Percentiles rank a stretch among this genome's conserved stretches.
phyloP scores from a whole-genome alignment of 108 stramenopile species.

The Fragilariopsis cylindrus region DNA sequence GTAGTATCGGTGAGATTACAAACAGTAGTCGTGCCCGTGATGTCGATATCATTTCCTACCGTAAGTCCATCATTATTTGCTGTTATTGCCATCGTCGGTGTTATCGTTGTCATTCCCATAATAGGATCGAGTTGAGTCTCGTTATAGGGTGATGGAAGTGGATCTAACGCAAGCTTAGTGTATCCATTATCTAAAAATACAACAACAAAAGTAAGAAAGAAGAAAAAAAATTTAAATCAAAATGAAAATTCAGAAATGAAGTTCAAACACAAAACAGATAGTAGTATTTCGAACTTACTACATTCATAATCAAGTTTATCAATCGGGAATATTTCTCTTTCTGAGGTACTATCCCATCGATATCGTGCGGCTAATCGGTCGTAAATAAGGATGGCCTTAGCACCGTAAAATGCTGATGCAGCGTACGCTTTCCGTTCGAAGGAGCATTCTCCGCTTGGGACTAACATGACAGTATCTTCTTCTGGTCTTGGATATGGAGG shows the following conservation, averaged over 20 bases:
- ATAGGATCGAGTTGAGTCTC: constrained; percentile 18
- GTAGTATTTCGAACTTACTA: constrained; percentile 4
- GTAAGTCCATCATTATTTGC: neutral
- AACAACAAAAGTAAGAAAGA: too few relatives aligned
- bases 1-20: constrained; percentile 21
- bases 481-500: neutral
- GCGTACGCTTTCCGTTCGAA: constrained; percentile 72
- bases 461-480: constrained; percentile 38
- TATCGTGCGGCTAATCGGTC: constrained; percentile 67
- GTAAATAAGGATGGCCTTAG: constrained; percentile 57
- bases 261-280: too few relatives aligned
- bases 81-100: neutral
- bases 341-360: constrained; percentile 11
- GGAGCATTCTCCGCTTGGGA: constrained; percentile 66
- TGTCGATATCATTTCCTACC: neutral
- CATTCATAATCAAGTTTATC: constrained; percentile 34
- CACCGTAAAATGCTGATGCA: constrained; percentile 64
- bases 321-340: constrained; percentile 21
- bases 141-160: constrained; percentile 36
- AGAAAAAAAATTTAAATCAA: neutral
- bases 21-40: neutral
- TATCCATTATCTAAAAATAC: too few relatives aligned
- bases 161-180: constrained; percentile 20
- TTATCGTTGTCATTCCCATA: constrained; percentile 18
- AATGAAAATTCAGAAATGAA: neutral